Base-by-base conservation (phyloP, 176 grass and related monocot species). In the Bolboschoenus planiculmis region DNA sequence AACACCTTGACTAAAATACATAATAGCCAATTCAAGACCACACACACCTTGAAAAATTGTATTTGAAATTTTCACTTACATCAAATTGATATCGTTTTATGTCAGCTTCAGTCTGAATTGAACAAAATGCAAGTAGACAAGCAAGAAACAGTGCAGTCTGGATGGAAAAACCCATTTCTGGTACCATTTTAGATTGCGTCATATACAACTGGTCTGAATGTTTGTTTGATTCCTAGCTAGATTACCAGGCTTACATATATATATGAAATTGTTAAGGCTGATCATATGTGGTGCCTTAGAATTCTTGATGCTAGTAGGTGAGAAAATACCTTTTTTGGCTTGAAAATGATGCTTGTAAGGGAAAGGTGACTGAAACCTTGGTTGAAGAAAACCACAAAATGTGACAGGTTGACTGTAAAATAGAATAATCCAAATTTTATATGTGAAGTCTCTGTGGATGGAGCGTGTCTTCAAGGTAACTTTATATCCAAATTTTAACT, bases 11-110 rank as follows among this genome's bases (percentile, higher is more conserved):
- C 18, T 20, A 31, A 75, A 48, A 0, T 53, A 15, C 14, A 53
- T 31, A 11, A 5, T 76, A 50, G 14, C 4, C 44, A 76, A 51
- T 50, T 75, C 24, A 75, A 75, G n/a, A 75, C 2, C 42, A 47
- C 11, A 26, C 4, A 23, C 44, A 75, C 20, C 4, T 50, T 48
- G 7, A 13, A 34, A 14, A 57, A 57, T n/a, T 23, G 11, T 58
- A 80, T 42, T 57, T 23, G 39, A 59, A 18, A 3, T 58, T 56
- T 55, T 7, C 56, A 88, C 91, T 93, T 67, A 91, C 89, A 63
- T 93, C 91, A 77, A 93, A 93, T 18, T 89, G 91, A 67, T 93
- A 93, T 83, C 65, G 81, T 80, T 89, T 91, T 7, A 80, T 24
- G 18, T 80, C 91, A 48, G 89, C 91, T 27, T 87, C 71, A 0